Evolutionary conservation across 495 filamentous ascomycete genomes (phyloP), one percentile per base, ranked within the genome.

Genomic region (Extremus antarcticus): DNA sequence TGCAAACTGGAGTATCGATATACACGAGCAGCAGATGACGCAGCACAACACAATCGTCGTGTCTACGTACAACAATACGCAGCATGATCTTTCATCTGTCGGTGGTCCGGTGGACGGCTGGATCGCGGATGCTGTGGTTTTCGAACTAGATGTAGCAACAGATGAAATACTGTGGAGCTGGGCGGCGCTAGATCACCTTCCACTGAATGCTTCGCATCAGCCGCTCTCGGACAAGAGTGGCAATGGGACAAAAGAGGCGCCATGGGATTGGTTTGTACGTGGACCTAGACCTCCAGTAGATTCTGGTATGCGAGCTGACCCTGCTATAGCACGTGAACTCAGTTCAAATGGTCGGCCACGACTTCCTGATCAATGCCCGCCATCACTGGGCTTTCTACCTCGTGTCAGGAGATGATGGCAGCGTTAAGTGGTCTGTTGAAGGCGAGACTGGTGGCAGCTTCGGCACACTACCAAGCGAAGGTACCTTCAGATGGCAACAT

Each of bases 301-400:
- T n/a, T n/a, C n/a, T n/a, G n/a, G n/a, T n/a, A n/a, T n/a, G n/a
- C n/a, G n/a, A n/a, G n/a, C n/a, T n/a, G n/a, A n/a, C n/a, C n/a
- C n/a, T n/a, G n/a, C n/a, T n/a, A n/a, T n/a, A n/a, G n/a, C 74
- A 75, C 54, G 70, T 75, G 52, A 74, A 71, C 52, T 72, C 73
- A 35, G 57, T 75, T 20, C 67, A 73, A 47, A 74, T 73, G 46
- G 65, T 76, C 39, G 61, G 56, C 3, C 54, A 63, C 23, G 67
- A 72, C 32, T 75, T 62, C 51, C 63, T 78, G 8, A 57, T 78
- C 40, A 70, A 66, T 50, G 52, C 60, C 17, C 65, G 71, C 3
- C 60, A 69, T 50, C 60, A 59, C 24, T 78, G 29, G 62, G 57
- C 22, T 52, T 75, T 50, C 59, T 76, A 53, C 58, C 65, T 71